Percentiles rank a stretch among this genome's conserved stretches.
Evolutionary conservation across 2,329 filamentous ascomycete species (phyloP).

Genomic region (Hypoxylon sp.): DNA sequence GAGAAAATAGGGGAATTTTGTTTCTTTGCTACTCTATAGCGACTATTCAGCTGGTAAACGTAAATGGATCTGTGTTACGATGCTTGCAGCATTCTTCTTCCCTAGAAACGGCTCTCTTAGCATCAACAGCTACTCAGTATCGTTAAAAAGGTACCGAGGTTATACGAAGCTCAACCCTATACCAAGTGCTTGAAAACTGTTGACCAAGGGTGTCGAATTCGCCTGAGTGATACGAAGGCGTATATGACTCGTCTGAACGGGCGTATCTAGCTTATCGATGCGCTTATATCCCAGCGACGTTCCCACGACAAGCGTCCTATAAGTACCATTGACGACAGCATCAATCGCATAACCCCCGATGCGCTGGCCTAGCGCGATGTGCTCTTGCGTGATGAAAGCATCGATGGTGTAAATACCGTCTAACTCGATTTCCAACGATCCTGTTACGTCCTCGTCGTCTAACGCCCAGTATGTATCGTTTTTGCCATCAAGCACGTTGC

Average conservation of each 20-base stretch:
- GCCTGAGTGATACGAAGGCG: conserved; percentile 41
- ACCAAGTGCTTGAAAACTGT: conserved; percentile 40
- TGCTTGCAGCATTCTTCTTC: too few species aligned
- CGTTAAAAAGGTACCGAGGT: too few species aligned
- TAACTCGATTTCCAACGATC: conserved; percentile 41
- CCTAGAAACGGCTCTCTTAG: too few species aligned
- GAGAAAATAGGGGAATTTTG: too few species aligned
- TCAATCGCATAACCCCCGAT: conserved; percentile 44
- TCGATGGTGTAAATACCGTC: conserved; percentile 31
- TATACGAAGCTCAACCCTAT: too few species aligned
- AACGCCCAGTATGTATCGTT: conserved; percentile 41
- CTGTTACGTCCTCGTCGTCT: conserved; percentile 36
- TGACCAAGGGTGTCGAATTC: conserved; percentile 40
- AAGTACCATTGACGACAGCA: conserved; percentile 28
- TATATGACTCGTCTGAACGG: conserved; percentile 32
- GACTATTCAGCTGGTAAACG: too few species aligned
- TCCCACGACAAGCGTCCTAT: conserved; percentile 33
- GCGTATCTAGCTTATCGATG: conserved; percentile 33
- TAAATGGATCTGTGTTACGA: too few species aligned
- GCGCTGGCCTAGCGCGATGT: conserved; percentile 44
- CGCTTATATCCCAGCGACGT: conserved; percentile 43
- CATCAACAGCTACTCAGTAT: too few species aligned
- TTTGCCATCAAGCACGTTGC: conserved; percentile 37
- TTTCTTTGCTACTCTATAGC: too few species aligned
- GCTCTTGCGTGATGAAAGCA: conserved; percentile 42